phyloP scores from a whole-genome alignment of 805 yeast genomes.

The Kurtzmaniella cleridarum region DNA sequence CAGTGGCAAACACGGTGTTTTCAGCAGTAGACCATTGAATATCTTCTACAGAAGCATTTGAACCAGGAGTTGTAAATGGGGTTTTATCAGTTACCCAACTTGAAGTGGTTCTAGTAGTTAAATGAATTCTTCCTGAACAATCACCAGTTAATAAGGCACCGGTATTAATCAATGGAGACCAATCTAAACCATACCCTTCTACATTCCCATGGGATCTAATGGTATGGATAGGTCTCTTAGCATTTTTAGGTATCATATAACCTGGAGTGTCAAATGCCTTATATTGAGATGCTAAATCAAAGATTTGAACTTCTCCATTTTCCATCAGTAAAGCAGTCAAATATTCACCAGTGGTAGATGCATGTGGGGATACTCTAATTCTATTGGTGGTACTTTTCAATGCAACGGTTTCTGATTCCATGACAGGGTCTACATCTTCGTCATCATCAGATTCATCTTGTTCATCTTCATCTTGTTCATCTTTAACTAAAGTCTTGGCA shows the following conservation, averaged over 20 bases:
- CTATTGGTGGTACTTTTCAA: slow-evolving; percentile 84
- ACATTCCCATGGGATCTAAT: slow-evolving; percentile 82
- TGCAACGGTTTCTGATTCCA: slow-evolving; percentile 79
- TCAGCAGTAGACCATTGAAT: slow-evolving; percentile 95
- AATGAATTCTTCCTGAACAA: slow-evolving; percentile 72
- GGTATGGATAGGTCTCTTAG: slow-evolving; percentile 78
- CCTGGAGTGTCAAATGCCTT: slow-evolving; percentile 90
- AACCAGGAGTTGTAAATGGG: slow-evolving; percentile 54
- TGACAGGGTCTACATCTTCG: slow-evolving; percentile 69
- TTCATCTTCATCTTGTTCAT: slow-evolving; percentile 70
- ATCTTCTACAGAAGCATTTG: slow-evolving; percentile 83
- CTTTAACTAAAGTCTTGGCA: slow-evolving; percentile 81
- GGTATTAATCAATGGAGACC: slow-evolving; percentile 81
- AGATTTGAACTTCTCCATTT: slow-evolving; percentile 82
- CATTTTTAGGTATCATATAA: slow-evolving; percentile 65
- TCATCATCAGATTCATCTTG: slow-evolving; percentile 72
- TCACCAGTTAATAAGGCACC: slow-evolving; percentile 90
- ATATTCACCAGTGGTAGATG: slow-evolving; percentile 68
- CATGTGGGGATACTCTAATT: slow-evolving; percentile 76
- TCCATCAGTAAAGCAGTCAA: slow-evolving; percentile 86
- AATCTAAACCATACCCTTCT: slow-evolving; percentile 96
- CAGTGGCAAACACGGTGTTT: slow-evolving; percentile 90
- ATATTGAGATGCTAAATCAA: slow-evolving; percentile 73
- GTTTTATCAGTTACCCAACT: slow-evolving; percentile 83
- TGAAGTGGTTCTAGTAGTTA: slow-evolving; percentile 70